Evolutionary conservation across 208 protist species (phyloP), one percentile per base, ranked within the genome.

Genomic region (Acanthamoeba royreba): DNA sequence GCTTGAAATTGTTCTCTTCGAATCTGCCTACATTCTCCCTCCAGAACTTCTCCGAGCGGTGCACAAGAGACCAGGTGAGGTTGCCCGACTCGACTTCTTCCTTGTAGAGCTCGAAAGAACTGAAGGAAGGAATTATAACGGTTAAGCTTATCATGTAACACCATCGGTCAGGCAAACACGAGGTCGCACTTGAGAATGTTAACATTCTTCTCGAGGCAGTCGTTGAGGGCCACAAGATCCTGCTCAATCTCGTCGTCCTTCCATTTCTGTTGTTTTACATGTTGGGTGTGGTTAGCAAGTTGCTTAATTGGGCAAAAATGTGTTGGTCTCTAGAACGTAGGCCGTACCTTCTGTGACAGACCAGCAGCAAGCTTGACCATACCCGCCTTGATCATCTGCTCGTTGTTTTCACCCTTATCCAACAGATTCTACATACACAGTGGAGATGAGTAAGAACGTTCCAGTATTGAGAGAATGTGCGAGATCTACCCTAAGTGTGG

Each of bases 41-140:
- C 97, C 97, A 98, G 83, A 98, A 98, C 45, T 89, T 94, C 58
- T 97, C 96, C 4, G 93, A 96, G 38, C 94, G 95, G 93, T 98
- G 97, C 11, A 96, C 93, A 61, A 96, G 95, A 58, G 91, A 95
- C 97, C 97, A 98, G 31, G 94, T 83, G 9, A 98, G 94, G 28
- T 94, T 49, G 22, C 95, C 94, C 33, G 92, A 95, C 42, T 83
- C 22, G 28, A 97, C 28, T 88, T 96, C 96, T 43, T 74, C 15
- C 85, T 93, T 94, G 92, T 96, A 96, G 69, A 94, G 79, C 86
- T 97, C 93, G 38, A 95, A 96, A 79, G 94, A 94, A 69, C 95
- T 93, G 72, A 72, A 47, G 42, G 43, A 61, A 42, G 45, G 77
- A 25, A 40, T 38, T 45, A 85, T 19, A 83, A 28, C 31, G 72